phyloP scores from a whole-genome alignment of 257 asterid genomes.

The Fraxinus pennsylvanica region DNA sequence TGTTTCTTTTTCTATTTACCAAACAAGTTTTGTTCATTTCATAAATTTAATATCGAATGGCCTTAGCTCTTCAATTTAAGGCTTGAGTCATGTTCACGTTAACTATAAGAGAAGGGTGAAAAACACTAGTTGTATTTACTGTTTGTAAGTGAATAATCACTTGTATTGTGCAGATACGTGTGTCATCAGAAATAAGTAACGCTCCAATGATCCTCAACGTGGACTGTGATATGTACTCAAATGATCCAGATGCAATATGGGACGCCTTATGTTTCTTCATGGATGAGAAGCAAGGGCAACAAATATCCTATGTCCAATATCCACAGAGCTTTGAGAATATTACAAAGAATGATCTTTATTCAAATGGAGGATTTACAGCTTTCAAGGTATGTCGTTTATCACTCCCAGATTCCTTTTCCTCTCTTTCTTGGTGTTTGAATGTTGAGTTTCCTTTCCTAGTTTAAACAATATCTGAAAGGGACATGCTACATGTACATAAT shows the following conservation, averaged over 20 bases:
- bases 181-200: slow-evolving; percentile 72
- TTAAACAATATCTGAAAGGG: too few relatives aligned
- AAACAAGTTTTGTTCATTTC: neutral
- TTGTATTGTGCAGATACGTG: slow-evolving; percentile 60
- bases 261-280: slow-evolving; percentile 79
- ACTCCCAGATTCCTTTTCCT: neutral
- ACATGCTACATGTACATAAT: too few relatives aligned
- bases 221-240: slow-evolving; percentile 93
- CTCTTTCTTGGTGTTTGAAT: neutral
- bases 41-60: too few relatives aligned
- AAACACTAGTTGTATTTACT: neutral
- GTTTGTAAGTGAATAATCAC: neutral
- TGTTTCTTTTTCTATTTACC: neutral
- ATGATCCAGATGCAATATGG: slow-evolving; percentile 62
- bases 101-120: neutral
- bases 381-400: slow-evolving; percentile 34
- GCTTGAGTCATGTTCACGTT: neutral
- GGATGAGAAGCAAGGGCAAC: slow-evolving; percentile 58
- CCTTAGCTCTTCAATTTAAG: too few relatives aligned
- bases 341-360: slow-evolving; percentile 55
- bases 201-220: slow-evolving; percentile 76
- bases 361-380: slow-evolving; percentile 28
- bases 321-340: slow-evolving; percentile 61
- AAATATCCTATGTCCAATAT: slow-evolving; percentile 53
- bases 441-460: neutral